Conservation (phyloP, 352 stramenopile genomes). For the Phytophthora constricta region DNA sequence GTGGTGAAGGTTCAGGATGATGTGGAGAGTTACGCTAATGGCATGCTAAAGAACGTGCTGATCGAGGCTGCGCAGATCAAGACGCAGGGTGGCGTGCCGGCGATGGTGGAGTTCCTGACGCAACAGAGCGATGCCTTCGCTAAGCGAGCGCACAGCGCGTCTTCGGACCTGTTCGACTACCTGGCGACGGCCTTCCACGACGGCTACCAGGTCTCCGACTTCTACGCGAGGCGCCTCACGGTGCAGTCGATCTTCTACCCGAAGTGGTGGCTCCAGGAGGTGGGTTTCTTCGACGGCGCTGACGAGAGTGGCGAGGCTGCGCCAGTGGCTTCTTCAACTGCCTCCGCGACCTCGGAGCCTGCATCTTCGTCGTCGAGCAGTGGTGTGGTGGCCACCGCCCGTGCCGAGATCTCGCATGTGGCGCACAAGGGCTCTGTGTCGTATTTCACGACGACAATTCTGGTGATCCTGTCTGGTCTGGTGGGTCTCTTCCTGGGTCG, state of each 20-base stretch:
- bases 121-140: conserved; percentile 56
- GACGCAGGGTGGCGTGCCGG: conserved; percentile 42
- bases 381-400: conserved; percentile 19
- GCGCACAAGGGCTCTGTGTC: conserved; percentile 41
- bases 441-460: conserved; percentile 57
- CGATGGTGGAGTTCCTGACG: conserved; percentile 68
- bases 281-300: conserved; percentile 72
- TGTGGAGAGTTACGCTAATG: conserved; percentile 56
- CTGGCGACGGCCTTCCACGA: conserved; percentile 86
- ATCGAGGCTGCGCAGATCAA: conserved; percentile 48
- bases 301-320: conserved; percentile 19
- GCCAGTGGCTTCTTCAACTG: conserved; percentile 9
- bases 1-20: conserved; percentile 65
- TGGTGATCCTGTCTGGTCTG: conserved; percentile 52
- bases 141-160: conserved; percentile 56
- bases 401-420: conserved; percentile 20
- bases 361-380: conserved; percentile 19
- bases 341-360: conserved; percentile 5
- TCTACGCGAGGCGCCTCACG: conserved; percentile 47
- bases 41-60: conserved; percentile 44
- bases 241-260: conserved; percentile 81
- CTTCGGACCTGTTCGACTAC: conserved; percentile 66
- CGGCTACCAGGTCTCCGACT: conserved; percentile 72
- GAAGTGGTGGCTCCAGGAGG: conserved; percentile 82
- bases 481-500: conserved; percentile 62